Base-by-base conservation (phyloP, 352 stramenopile species). In the Salisapilia sapeloensis region DNA sequence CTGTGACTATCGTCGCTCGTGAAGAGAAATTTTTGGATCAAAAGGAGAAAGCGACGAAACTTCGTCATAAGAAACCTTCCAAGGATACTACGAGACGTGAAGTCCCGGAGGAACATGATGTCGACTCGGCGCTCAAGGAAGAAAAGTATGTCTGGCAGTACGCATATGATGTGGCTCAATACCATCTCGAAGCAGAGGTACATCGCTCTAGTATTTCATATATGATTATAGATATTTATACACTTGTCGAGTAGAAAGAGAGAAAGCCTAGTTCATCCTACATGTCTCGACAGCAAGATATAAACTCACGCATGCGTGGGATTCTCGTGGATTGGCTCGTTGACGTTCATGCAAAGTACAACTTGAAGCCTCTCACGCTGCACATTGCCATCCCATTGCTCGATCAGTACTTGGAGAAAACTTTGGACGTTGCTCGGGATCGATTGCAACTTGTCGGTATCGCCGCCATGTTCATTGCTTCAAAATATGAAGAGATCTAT, bases 311-410 rank as follows among this genome's bases (percentile, higher is more conserved):
- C 47, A 99, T 99, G 96, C 77, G 95, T 28, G 82, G 93, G 13
- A 99, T 99, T 37, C 76, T 99, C 23, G 82, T 99, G 24, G 95
- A 99, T 64, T 99, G 96, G 96, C 77, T 99, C 21, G 86, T 99
- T 5, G 76, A 90, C 25, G 75, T 92, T 1, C 71, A 87, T 44
- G 66, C 57, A 54, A 87, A 90, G 54, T 92, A 87, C 43, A 55
- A 66, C 16, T 19, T 92, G 28, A 42, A 78, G 13, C 56, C 66
- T 1, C 70, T 90, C 47, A 90, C 75, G 12, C 48, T 92, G 15
- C 74, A 90, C 45, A 77, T 92, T 39, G 71, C 74, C n/a, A 53
- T 86, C 29, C 61, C 80, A 21, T 47, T 91, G 20, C 74, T 93
- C 29, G 78, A 93, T 26, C 60, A 53, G 28, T 81, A 81, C 47